Evolutionary conservation across 495 filamentous ascomycete genomes (phyloP).

Genomic region (Tuber brumale): DNA sequence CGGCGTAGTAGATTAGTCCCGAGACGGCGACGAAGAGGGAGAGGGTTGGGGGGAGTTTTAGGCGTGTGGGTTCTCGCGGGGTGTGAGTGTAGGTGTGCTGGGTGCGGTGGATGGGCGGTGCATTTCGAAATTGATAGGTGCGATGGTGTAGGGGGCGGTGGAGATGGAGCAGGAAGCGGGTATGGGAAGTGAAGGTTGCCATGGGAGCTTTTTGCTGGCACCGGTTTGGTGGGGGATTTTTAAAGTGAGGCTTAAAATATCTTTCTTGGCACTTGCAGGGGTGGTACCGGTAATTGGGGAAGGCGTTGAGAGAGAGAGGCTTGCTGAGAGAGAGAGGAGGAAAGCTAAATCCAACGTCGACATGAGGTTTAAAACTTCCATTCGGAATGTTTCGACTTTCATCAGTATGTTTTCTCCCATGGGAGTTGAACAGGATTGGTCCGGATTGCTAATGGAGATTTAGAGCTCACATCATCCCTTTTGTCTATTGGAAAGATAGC

Average conservation of each 20-base stretch:
- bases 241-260: constrained; percentile 23
- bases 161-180: not conserved
- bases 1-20: constrained; percentile 10
- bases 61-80: not conserved
- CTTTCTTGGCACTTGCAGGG: not conserved
- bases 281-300: not conserved
- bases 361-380: constrained; percentile 76
- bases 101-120: not conserved
- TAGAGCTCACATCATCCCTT: constrained; percentile 79
- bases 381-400: constrained; percentile 76
- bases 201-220: not conserved
- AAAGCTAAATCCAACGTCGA: constrained; percentile 18
- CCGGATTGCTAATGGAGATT: constrained; percentile 2
- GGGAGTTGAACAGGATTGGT: not conserved
- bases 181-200: not conserved
- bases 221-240: not conserved
- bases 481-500: constrained; percentile 83
- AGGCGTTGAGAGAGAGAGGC: constrained; percentile 5
- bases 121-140: not conserved
- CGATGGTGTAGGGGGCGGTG: not conserved
- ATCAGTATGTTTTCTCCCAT: constrained; percentile 55
- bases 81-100: not conserved
- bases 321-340: not conserved
- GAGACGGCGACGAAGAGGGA: constrained; percentile 13
- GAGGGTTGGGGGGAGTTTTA: constrained; percentile 10